These are phyloP conservation scores for Erythrobasidium hasegawianum DNA, from an alignment of 1,284 basidiomycete species.

Conservation along the genomic window DNA sequence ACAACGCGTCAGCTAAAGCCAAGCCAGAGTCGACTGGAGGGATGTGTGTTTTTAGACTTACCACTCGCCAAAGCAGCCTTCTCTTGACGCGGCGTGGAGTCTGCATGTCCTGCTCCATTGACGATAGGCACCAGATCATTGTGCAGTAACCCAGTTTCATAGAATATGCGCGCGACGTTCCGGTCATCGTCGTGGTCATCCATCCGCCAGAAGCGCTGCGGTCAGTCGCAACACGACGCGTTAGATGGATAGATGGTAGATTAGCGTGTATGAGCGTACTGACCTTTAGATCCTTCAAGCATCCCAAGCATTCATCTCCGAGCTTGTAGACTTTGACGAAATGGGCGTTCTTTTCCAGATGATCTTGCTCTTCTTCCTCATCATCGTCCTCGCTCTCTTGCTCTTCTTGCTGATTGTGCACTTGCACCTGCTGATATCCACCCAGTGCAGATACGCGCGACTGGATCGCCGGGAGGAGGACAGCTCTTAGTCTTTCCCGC, in stretches of 20 bases:
- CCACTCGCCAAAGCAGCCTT: constrained; percentile 78
- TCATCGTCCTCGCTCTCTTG: constrained; percentile 38
- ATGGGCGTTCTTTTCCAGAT: constrained; percentile 38
- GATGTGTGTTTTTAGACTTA: no score
- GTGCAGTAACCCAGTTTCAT: constrained; percentile 70
- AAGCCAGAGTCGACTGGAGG: no score
- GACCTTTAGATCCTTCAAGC: constrained; percentile 81
- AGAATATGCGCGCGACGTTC: constrained; percentile 85
- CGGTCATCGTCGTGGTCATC: constrained; percentile 93
- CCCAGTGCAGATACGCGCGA: constrained; percentile 31
- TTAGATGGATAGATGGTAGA: no score
- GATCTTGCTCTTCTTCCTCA: no score
- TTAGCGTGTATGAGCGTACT: no score
- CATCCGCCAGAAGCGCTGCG: constrained; percentile 75
- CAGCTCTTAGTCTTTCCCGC: constrained; percentile 17
- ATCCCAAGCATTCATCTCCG: constrained; percentile 55
- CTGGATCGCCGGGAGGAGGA: constrained; percentile 32
- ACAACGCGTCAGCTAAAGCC: no score
- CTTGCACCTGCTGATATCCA: constrained; percentile 19
- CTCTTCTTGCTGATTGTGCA: neutral
- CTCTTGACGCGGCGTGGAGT: constrained; percentile 59
- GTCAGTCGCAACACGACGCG: no score
- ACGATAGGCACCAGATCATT: constrained; percentile 84
- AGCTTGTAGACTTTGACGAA: constrained; percentile 42
- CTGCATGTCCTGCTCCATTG: constrained; percentile 62